Evolutionary conservation across 495 filamentous ascomycete genomes (phyloP), one percentile per base, ranked within the genome.

Genomic region (Friedmanniomyces simplex): DNA sequence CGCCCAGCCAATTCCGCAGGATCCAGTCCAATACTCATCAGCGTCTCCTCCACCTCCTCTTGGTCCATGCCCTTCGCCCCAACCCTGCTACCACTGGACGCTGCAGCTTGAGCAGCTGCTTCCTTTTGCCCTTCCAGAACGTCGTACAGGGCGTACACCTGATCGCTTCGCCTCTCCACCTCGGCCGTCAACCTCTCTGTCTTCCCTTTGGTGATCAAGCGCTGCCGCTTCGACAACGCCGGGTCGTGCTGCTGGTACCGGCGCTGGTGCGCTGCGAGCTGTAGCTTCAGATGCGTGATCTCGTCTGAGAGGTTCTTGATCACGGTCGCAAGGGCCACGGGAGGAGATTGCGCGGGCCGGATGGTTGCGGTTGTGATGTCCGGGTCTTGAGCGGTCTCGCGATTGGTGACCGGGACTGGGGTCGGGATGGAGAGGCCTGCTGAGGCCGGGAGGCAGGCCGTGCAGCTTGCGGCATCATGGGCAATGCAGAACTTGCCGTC

Each of bases 131-230:
- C 89, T 67, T 95, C 91, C 10, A 95, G 77, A 8, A 95, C 89
- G 65, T 97, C 91, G 58, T 94, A 89, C 7, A 96, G 75, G 8
- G 81, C 78, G 67, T 96, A 96, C 42, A 96, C 84, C 66, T 94
- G 87, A 56, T 90, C 87, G n/a, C 83, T 80, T 69, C 91, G 91
- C 58, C 76, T 74, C 66, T 93, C 87, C 42, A 91, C 82, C 52
- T 80, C 77, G 50, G 74, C 74, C 36, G 85, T 67, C 25, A 91
- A 59, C 55, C 75, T 74, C 62, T 84, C 79, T 39, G 94, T 85
- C 61, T 83, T 81, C 25, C 68, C 74, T 56, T 81, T 74, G 32
- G 91, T 60, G 11, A 75, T 71, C 63, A 84, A 84, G 50, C 91
- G 79, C 63, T 83, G 78, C 39, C 82, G 78, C 66, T 83, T 86